Percentiles rank a stretch among this genome's conserved stretches.
Evolutionary conservation across 108 stramenopile genomes (phyloP).

Genomic region (Skeletonema grethae): DNA sequence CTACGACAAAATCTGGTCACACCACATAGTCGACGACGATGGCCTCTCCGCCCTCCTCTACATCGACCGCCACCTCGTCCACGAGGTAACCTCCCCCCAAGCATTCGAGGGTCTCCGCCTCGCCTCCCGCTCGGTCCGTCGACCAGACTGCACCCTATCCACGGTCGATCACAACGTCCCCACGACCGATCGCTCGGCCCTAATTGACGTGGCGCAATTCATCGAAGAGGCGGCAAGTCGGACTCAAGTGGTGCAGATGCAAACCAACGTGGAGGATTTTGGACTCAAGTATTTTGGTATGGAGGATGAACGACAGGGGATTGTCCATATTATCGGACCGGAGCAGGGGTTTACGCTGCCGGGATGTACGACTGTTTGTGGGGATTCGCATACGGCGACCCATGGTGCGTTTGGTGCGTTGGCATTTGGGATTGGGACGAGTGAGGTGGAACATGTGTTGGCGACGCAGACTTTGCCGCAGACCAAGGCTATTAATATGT

Average conservation of each 20-base stretch:
- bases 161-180: constrained; percentile 97
- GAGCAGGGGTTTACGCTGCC: constrained; percentile 97
- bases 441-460: constrained; percentile 95
- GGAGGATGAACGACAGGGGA: constrained; percentile 94
- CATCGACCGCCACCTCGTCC: constrained; percentile 93
- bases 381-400: constrained; percentile 94
- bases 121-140: constrained; percentile 80
- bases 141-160: constrained; percentile 92
- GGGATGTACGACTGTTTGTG: constrained; percentile 90
- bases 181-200: constrained; percentile 73
- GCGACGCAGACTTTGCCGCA: constrained; percentile 93
- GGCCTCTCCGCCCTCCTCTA: constrained; percentile 87
- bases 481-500: constrained; percentile 92
- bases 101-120: constrained; percentile 94
- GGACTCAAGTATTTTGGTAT: constrained; percentile 94
- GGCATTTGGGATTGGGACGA: constrained; percentile 96
- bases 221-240: constrained; percentile 82
- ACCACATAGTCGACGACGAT: constrained; percentile 86
- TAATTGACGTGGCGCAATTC: constrained; percentile 72
- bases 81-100: constrained; percentile 94
- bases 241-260: constrained; percentile 87
- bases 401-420: constrained; percentile 95
- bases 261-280: constrained; percentile 85
- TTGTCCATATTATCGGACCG: constrained; percentile 95
- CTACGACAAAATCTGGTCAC: constrained; percentile 94